Conservation (phyloP, 495 filamentous ascomycete genomes). For the Xylaria telfairii region DNA sequence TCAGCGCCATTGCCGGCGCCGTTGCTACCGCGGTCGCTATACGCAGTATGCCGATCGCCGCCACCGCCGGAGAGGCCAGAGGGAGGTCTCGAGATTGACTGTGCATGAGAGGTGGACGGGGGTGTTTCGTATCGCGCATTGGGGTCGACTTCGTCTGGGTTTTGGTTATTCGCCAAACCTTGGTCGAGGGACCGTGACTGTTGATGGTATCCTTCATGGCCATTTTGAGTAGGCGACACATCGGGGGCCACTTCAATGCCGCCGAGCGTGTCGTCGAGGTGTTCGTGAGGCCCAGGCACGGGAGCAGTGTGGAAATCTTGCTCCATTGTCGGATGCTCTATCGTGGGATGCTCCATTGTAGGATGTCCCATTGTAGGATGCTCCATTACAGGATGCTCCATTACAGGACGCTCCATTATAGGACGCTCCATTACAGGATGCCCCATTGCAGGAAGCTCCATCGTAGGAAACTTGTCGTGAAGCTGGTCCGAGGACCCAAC, state of each 20-base stretch:
- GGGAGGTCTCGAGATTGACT: conserved; percentile 53
- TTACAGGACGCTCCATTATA: too few relatives aligned
- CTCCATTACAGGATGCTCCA: too few relatives aligned
- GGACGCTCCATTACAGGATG: too few relatives aligned
- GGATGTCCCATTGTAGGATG: too few relatives aligned
- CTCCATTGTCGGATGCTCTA: conserved; percentile 58
- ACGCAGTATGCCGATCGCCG: conserved; percentile 33
- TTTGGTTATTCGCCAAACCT: conserved; percentile 41
- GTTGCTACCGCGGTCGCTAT: conserved; percentile 46
- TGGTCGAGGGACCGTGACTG: conserved; percentile 46
- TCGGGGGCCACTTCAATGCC: conserved; percentile 47
- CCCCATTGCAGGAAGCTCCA: too few relatives aligned
- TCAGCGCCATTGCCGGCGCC: conserved; percentile 45
- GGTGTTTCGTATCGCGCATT: conserved; percentile 50
- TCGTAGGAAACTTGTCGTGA: conserved; percentile 57
- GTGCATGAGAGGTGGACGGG: conserved; percentile 40
- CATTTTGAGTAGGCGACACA: conserved; percentile 29
- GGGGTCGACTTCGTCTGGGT: conserved; percentile 46
- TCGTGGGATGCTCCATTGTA: too few relatives aligned
- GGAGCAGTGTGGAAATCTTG: conserved; percentile 38
- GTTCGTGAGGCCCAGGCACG: conserved; percentile 32
- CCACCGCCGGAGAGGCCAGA: conserved; percentile 56
- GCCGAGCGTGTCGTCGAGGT: conserved; percentile 48
- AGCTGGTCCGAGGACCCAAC: conserved; percentile 57
- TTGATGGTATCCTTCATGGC: conserved; percentile 24